These are phyloP conservation scores for Circinella umbellata DNA, from an alignment of 371 early-diverging fungal species.

Conservation along the genomic window DNA sequence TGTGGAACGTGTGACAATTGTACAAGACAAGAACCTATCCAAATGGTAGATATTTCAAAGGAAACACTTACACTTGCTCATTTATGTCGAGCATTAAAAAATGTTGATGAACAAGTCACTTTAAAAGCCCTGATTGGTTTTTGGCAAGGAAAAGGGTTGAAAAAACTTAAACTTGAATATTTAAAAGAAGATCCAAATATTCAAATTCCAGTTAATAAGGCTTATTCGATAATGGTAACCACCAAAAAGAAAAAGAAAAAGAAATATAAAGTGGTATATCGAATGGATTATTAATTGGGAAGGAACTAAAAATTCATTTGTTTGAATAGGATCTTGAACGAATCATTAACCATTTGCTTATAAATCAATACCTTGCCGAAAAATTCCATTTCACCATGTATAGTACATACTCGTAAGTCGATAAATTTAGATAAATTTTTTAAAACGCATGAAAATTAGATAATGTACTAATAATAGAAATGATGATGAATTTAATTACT, in stretches of 20 bases:
- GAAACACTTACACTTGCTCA: constrained; percentile 50
- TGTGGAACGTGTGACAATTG: constrained; percentile 66
- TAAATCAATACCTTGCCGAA: constrained; percentile 54
- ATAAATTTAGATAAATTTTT: neutral
- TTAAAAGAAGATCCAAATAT: constrained; percentile 33
- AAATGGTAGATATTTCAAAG: constrained; percentile 36
- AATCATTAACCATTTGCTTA: constrained; percentile 55
- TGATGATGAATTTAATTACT: neutral
- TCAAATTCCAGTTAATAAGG: constrained; percentile 38
- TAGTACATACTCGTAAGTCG: constrained; percentile 55
- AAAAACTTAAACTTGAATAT: constrained; percentile 38
- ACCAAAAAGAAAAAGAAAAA: neutral
- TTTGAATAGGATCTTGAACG: constrained; percentile 50
- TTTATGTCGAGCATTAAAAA: constrained; percentile 40
- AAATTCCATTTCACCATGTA: constrained; percentile 66
- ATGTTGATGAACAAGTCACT: constrained; percentile 52
- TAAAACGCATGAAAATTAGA: neutral
- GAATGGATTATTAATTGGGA: neutral
- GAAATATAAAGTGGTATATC: neutral
- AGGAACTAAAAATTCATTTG: neutral
- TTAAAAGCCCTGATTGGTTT: constrained; percentile 56
- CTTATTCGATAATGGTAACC: constrained; percentile 33
- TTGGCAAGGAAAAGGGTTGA: constrained; percentile 48
- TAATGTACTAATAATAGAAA: no score
- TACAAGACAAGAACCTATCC: constrained; percentile 21